A percentile compares a stretch with the other conserved stretches of the same genome.
Conservation (phyloP, 1,284 basidiomycete genomes). For the Amylostereum chailletii region DNA sequence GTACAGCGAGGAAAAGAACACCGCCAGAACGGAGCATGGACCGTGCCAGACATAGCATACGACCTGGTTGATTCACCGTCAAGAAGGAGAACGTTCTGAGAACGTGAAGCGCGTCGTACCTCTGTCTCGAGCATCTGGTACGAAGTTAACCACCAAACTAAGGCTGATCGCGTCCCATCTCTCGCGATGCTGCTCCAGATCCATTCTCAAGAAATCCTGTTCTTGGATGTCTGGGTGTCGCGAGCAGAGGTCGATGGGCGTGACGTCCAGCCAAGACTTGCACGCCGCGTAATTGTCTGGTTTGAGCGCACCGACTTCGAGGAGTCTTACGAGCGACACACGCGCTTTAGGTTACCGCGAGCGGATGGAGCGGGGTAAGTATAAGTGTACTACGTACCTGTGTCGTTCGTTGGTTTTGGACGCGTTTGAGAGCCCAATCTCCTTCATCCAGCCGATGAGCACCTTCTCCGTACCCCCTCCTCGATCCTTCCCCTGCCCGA, state of each 20-base stretch:
- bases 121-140: constrained; percentile 66
- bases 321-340: constrained; percentile 40
- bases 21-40: constrained; percentile 47
- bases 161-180: constrained; percentile 76
- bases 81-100: not conserved
- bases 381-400: constrained; percentile 23
- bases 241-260: constrained; percentile 75
- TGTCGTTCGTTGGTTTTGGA: constrained; percentile 22
- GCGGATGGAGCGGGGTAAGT: not conserved
- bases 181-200: constrained; percentile 33
- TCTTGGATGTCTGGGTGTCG: constrained; percentile 70
- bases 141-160: constrained; percentile 84
- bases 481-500: constrained; percentile 71
- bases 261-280: constrained; percentile 60
- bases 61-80: constrained; percentile 36
- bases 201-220: constrained; percentile 73
- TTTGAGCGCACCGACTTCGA: constrained; percentile 81
- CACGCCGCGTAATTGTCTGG: constrained; percentile 71
- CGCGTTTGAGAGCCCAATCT: constrained; percentile 25
- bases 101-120: constrained; percentile 35
- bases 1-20: constrained; percentile 67
- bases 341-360: not conserved
- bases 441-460: constrained; percentile 66
- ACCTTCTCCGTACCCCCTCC: constrained; percentile 82
- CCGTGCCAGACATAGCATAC: constrained; percentile 65